Base-by-base conservation (phyloP, 495 filamentous ascomycete genomes). In the Saxophila tyrrhenica region DNA sequence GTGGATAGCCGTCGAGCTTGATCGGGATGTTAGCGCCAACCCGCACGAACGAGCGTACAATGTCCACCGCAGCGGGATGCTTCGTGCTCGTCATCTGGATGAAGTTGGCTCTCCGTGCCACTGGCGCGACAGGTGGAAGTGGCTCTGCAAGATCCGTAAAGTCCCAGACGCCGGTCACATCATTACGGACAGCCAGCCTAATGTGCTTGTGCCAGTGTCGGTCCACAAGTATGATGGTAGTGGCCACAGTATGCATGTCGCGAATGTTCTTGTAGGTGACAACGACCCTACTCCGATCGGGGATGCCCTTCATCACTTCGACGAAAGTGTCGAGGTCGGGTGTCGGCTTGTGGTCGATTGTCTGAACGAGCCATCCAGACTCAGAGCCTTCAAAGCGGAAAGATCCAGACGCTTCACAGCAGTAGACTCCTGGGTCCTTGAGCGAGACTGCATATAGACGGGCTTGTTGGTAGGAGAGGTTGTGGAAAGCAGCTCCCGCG, bases 181-280 rank as follows among this genome's bases (percentile, higher is more conserved):
- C 91, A 68, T 99, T 99, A 8, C 92, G 83, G 45, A 91, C 80
- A 3, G 91, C 91, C 65, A 96, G 70, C 60, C 88, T 81, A 89
- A 99, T 96, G 71, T 91, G 91, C 24, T 81, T 80, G 48, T 84
- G 78, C 92, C 92, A 99, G 70, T 99, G 92, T 19, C 92, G 80
- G 65, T 99, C 92, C 56, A 99, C 81, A 52, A 90, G 82, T 52
- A 95, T 75, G 66, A 99, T 94, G 52, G 83, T 87, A 0, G 92
- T 97, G 62, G 91, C 88, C 47, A 90, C 80, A 0, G 91, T 95
- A 68, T 99, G 92, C 23, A 99, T 74, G 67, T 99, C 94, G 13
- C 89, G 77, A 25, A 99, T 81, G 63, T 99, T 92, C 61, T 94
- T 90, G 70, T 96, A 97, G 1, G 88, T 90, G 39, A 96, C 82